Evolutionary conservation across 148 eudicot genomes (phyloP).

Genomic region (Fallopia convolvulus): DNA sequence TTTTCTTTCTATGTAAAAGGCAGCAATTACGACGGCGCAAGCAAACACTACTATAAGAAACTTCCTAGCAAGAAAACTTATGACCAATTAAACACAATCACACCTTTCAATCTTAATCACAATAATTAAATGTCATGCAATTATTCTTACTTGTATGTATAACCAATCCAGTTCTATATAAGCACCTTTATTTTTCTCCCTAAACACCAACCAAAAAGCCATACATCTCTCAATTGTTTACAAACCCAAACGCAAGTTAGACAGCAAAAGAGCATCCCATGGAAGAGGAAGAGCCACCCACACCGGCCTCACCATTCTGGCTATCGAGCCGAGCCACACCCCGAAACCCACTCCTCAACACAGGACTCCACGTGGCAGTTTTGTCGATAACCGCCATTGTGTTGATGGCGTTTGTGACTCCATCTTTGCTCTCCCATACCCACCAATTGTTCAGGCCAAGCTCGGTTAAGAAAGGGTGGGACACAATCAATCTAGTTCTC

Average conservation of each 20-base stretch:
- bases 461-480: conserved; percentile 68
- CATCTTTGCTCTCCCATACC: conserved; percentile 36
- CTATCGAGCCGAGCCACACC: not conserved
- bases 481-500: conserved; percentile 54
- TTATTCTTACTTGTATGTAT: not conserved
- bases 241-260: not conserved
- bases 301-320: conserved; percentile 11
- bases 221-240: not conserved
- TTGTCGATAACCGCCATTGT: conserved; percentile 21
- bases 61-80: not conserved
- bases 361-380: conserved; percentile 23
- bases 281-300: not conserved
- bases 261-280: not conserved
- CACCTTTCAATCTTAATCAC: conserved; percentile 1
- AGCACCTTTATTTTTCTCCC: not conserved
- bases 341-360: conserved; percentile 17
- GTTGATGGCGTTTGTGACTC: conserved; percentile 26
- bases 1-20: not conserved
- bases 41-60: not conserved
- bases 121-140: not conserved
- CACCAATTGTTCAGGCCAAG: conserved; percentile 46
- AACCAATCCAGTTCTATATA: not conserved
- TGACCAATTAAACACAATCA: not conserved
- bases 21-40: not conserved
- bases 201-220: not conserved